Conservation (phyloP, 805 yeast genomes). For the Yarrowia yakushimensis region DNA sequence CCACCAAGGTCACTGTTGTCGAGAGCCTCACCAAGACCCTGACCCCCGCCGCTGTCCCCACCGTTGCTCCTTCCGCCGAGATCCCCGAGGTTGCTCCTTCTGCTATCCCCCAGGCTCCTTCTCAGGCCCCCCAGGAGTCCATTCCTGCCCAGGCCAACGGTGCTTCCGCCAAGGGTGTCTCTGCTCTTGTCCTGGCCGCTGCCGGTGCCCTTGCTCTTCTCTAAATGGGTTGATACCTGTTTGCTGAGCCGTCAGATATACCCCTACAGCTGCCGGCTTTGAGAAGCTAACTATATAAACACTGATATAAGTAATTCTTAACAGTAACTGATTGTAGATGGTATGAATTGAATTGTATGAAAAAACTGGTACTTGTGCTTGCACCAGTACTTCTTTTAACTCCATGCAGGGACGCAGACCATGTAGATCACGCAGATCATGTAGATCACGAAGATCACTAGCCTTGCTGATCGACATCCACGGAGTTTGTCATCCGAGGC, state of each 20-base stretch:
- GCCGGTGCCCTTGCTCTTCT: constrained; percentile 19
- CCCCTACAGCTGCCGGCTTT: constrained; percentile 1
- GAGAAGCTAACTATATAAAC: constrained; percentile 7
- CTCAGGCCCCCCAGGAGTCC: constrained; percentile 5
- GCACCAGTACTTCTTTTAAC: too few species aligned
- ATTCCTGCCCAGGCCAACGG: constrained; percentile 21
- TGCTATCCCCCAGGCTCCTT: constrained; percentile 8
- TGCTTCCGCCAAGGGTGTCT: constrained; percentile 15
- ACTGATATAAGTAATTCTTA: background rate
- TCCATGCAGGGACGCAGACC: too few species aligned
- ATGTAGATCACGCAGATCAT: too few species aligned
- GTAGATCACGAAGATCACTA: too few species aligned
- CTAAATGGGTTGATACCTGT: background rate
- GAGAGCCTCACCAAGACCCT: constrained; percentile 66
- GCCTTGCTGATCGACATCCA: too few species aligned
- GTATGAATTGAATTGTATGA: too few species aligned
- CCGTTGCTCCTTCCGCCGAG: too few species aligned
- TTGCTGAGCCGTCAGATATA: background rate
- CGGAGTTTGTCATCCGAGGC: too few species aligned
- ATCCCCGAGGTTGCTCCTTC: constrained; percentile 27
- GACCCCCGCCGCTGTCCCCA: constrained; percentile 79
- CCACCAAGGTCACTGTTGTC: constrained; percentile 49
- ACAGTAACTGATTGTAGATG: too few species aligned
- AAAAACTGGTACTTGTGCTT: too few species aligned
- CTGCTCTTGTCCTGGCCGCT: constrained; percentile 19